Evolutionary conservation across 208 protist genomes (phyloP).

Genomic region (Acanthamoeba sp.): DNA sequence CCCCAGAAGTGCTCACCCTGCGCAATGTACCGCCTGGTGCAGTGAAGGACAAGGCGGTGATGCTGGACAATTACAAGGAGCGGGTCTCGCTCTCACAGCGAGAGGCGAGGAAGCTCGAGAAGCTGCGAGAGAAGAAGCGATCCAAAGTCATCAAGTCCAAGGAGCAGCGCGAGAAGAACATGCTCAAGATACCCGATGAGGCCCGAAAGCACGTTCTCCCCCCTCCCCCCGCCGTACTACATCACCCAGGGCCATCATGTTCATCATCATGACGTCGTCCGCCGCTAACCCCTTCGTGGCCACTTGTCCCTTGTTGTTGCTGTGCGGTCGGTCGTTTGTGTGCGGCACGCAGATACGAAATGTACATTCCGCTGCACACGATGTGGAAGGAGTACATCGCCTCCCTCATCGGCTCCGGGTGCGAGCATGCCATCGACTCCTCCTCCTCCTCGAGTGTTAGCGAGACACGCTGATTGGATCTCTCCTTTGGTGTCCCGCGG

Average conservation of each 20-base stretch:
- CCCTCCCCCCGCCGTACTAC: not conserved
- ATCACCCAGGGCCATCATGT: no score
- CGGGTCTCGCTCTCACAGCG: not conserved
- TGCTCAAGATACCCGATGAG: slow-evolving; percentile 12
- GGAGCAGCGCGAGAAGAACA: slow-evolving; percentile 16
- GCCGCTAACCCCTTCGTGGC: no score
- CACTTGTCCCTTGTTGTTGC: no score
- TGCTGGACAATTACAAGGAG: not conserved
- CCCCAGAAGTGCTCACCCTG: no score
- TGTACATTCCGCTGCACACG: slow-evolving; percentile 14
- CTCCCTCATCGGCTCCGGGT: not conserved
- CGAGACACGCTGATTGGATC: no score
- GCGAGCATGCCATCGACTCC: not conserved
- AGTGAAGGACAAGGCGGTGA: slow-evolving; percentile 35
- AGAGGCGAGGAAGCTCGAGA: not conserved
- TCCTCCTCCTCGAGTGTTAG: not conserved
- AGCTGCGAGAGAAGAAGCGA: not conserved
- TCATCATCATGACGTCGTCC: no score
- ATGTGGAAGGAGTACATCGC: slow-evolving; percentile 46
- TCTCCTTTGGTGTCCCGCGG: no score
- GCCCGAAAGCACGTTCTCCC: not conserved
- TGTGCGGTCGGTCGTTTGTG: no score
- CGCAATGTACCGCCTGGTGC: not conserved
- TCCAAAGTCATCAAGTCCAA: not conserved
- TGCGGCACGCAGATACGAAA: not conserved